Percentiles rank a stretch among this genome's conserved stretches.
Conservation (phyloP, 2,329 filamentous ascomycete genomes). For the Colletotrichum spaethianum region DNA sequence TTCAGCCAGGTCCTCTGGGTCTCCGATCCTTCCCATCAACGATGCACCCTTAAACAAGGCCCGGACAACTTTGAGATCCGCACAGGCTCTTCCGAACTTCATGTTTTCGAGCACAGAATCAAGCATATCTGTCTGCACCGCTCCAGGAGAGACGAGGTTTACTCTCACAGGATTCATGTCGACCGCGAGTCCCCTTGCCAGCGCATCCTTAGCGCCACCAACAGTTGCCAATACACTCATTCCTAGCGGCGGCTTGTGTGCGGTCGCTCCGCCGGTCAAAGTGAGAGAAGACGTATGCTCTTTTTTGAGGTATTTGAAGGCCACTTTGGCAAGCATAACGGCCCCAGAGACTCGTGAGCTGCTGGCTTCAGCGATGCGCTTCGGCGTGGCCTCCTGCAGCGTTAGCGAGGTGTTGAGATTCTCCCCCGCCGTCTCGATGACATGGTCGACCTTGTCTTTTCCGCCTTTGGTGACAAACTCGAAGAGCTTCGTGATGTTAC, state of each 20-base stretch:
- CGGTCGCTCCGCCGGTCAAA: slow-evolving; percentile 68
- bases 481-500: slow-evolving; percentile 64
- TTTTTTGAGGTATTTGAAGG: slow-evolving; percentile 58
- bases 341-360: slow-evolving; percentile 66
- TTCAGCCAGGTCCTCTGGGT: slow-evolving; percentile 58
- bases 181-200: slow-evolving; percentile 70
- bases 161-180: slow-evolving; percentile 75
- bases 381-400: slow-evolving; percentile 57
- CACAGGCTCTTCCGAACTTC: slow-evolving; percentile 6
- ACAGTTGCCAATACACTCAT: slow-evolving; percentile 65
- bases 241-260: slow-evolving; percentile 64
- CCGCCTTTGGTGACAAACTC: slow-evolving; percentile 58
- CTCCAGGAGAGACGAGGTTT: slow-evolving; percentile 72
- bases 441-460: slow-evolving; percentile 65
- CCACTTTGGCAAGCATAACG: slow-evolving; percentile 66
- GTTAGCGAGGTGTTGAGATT: slow-evolving; percentile 42
- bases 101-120: neutral
- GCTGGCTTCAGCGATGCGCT: slow-evolving; percentile 50
- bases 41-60: neutral
- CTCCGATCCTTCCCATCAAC: slow-evolving; percentile 4
- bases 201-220: slow-evolving; percentile 65
- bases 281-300: slow-evolving; percentile 64
- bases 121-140: slow-evolving; percentile 62
- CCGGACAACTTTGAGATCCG: neutral
- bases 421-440: slow-evolving; percentile 64